phyloP scores from a whole-genome alignment of 768 basidiomycete species.

The Agaricus subrufescens region DNA sequence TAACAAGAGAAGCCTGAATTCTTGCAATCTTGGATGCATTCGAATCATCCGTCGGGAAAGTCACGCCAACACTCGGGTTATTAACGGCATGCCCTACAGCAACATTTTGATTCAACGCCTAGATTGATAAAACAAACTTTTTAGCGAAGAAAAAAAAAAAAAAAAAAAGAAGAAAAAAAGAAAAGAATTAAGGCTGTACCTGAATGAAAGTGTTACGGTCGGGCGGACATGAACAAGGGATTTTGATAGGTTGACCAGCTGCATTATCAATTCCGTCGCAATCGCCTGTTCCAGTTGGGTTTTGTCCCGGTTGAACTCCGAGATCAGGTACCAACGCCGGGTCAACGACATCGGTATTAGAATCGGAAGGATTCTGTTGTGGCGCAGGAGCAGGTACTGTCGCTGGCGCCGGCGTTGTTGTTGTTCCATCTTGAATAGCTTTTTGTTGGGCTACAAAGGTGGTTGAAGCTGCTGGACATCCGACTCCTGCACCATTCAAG shows the following conservation, averaged over 20 bases:
- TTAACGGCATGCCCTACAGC: conserved; percentile 59
- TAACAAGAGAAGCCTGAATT: conserved; percentile 53
- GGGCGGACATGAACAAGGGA: conserved; percentile 70
- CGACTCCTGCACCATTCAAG: conserved; percentile 59
- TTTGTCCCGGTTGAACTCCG: conserved; percentile 48
- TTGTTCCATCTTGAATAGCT: conserved; percentile 29
- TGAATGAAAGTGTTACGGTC: conserved; percentile 44
- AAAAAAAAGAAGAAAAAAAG: not conserved
- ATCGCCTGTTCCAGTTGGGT: conserved; percentile 68
- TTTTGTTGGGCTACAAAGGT: conserved; percentile 43
- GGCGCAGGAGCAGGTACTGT: conserved; percentile 16
- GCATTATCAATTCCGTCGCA: conserved; percentile 60
- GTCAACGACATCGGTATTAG: conserved; percentile 33
- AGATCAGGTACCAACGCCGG: conserved; percentile 54
- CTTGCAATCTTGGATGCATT: conserved; percentile 51
- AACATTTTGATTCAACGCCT: conserved; percentile 52
- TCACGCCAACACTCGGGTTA: conserved; percentile 48
- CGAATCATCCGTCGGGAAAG: conserved; percentile 62
- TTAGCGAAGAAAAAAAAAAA: not conserved
- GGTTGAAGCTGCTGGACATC: conserved; percentile 63
- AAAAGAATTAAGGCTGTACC: conserved; percentile 23
- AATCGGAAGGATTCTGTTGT: not conserved
- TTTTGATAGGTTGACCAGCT: conserved; percentile 48
- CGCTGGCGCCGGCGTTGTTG: conserved; percentile 23
- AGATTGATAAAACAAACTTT: not conserved